Conservation (phyloP, 2,329 filamentous ascomycete species). For the Colletotrichum eremochloae region DNA sequence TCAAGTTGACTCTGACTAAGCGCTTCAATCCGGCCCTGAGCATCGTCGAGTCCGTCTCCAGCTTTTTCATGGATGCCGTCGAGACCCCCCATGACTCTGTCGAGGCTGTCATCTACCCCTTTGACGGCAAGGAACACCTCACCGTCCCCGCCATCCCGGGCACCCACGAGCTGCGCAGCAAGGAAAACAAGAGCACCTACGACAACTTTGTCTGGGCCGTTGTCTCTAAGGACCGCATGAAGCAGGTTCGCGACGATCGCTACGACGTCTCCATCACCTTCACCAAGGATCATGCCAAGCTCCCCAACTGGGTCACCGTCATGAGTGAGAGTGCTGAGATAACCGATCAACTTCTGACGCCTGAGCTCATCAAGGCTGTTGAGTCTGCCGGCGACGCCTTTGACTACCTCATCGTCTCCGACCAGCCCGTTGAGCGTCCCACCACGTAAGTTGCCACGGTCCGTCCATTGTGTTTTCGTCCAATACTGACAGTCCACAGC, state of each 20-base stretch:
- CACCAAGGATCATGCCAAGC: slow-evolving; percentile 92
- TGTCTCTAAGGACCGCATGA: slow-evolving; percentile 96
- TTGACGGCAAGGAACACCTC: slow-evolving; percentile 90
- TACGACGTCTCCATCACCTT: slow-evolving; percentile 94
- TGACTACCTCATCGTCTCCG: slow-evolving; percentile 89
- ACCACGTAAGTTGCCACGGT: slow-evolving; percentile 72
- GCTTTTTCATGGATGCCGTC: slow-evolving; percentile 86
- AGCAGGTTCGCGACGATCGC: slow-evolving; percentile 87
- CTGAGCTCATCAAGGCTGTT: slow-evolving; percentile 87
- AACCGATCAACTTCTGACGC: slow-evolving; percentile 86
- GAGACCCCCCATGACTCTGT: slow-evolving; percentile 77
- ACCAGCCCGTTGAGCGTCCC: slow-evolving; percentile 91
- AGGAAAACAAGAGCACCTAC: slow-evolving; percentile 76
- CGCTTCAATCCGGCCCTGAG: slow-evolving; percentile 83
- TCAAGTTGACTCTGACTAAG: slow-evolving; percentile 85
- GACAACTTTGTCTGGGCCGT: slow-evolving; percentile 96
- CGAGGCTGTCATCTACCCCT: slow-evolving; percentile 85
- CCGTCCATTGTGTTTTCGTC: neutral
- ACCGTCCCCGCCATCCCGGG: slow-evolving; percentile 77
- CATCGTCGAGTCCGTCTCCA: slow-evolving; percentile 73
- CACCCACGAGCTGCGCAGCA: slow-evolving; percentile 66
- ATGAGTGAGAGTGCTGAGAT: slow-evolving; percentile 99
- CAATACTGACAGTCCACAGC: slow-evolving; percentile 57
- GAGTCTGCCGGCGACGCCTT: slow-evolving; percentile 83
- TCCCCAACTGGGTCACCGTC: slow-evolving; percentile 89